Evolutionary conservation across 2,329 filamentous ascomycete genomes (phyloP).

Genomic region (Tolypocladium capitatum): DNA sequence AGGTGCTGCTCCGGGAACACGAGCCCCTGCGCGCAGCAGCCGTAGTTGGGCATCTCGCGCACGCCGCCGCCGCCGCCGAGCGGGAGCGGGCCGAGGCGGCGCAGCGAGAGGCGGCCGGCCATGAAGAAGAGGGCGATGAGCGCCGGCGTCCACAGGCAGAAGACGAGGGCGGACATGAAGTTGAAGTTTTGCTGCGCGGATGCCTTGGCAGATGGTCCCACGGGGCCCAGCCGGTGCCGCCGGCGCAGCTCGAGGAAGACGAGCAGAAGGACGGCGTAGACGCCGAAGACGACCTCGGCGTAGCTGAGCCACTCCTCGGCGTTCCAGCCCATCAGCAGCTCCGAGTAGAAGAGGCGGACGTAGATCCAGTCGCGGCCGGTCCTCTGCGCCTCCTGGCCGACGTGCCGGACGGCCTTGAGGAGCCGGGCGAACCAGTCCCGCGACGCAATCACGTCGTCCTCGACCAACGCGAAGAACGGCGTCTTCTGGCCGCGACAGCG

Average conservation of each 20-base stretch:
- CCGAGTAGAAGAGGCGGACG: slow-evolving; percentile 24
- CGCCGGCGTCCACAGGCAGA: slow-evolving; percentile 20
- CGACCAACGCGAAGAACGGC: slow-evolving; percentile 22
- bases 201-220: slow-evolving; percentile 2
- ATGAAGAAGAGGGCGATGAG: slow-evolving; percentile 16
- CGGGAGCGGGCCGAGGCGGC: slow-evolving; percentile 11
- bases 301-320: slow-evolving; percentile 20
- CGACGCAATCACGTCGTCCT: slow-evolving; percentile 23
- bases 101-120: slow-evolving; percentile 13
- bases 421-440: slow-evolving; percentile 19
- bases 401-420: slow-evolving; percentile 12
- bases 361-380: slow-evolving; percentile 19
- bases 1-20: slow-evolving; percentile 20
- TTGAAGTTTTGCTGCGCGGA: slow-evolving; percentile 9
- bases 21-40: slow-evolving; percentile 25
- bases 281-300: slow-evolving; percentile 10
- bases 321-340: slow-evolving; percentile 25
- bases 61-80: slow-evolving; percentile 7
- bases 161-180: slow-evolving; percentile 11
- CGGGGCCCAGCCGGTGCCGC: not conserved
- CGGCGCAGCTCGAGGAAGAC: slow-evolving; percentile 6
- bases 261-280: slow-evolving; percentile 12
- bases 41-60: slow-evolving; percentile 22
- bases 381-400: slow-evolving; percentile 11
- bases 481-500: slow-evolving; percentile 14